Conservation (phyloP, 306 rosid species). For the Prunus davidiana region DNA sequence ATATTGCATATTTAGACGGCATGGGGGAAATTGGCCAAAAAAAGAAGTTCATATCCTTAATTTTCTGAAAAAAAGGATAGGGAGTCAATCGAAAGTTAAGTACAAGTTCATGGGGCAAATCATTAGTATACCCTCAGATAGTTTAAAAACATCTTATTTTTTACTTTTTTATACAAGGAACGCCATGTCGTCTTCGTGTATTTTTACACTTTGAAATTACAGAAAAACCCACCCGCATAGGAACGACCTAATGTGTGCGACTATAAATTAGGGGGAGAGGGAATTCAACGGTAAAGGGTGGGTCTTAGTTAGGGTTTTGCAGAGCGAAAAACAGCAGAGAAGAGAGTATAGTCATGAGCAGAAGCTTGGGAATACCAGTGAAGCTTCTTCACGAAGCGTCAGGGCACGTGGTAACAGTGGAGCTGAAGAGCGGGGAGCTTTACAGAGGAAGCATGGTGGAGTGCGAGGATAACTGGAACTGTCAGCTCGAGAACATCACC, state of each 20-base stretch:
- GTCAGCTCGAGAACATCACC: slow-evolving; percentile 98
- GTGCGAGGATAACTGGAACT: slow-evolving; percentile 99
- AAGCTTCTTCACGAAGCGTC: slow-evolving; percentile 98
- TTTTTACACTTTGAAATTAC: neutral
- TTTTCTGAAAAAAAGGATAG: no score
- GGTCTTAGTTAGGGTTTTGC: slow-evolving; percentile 42
- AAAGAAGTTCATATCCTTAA: no score
- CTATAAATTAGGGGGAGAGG: neutral
- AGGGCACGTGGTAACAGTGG: slow-evolving; percentile 91
- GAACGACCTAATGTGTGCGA: neutral
- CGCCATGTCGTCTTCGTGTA: no score
- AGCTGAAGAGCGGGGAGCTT: slow-evolving; percentile 98
- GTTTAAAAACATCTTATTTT: no score
- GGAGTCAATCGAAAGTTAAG: no score
- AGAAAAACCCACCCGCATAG: neutral
- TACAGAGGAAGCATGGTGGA: slow-evolving; percentile 95
- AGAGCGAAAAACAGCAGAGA: neutral
- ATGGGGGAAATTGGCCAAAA: no score
- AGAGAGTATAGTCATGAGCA: slow-evolving; percentile 52
- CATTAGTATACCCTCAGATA: no score
- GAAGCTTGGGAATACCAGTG: slow-evolving; percentile 97
- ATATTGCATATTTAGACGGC: no score
- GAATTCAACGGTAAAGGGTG: neutral
- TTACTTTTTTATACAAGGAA: no score
- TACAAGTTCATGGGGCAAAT: no score